Conservation (phyloP, 345 rosid genomes). For the Carallia pectinifolia region DNA sequence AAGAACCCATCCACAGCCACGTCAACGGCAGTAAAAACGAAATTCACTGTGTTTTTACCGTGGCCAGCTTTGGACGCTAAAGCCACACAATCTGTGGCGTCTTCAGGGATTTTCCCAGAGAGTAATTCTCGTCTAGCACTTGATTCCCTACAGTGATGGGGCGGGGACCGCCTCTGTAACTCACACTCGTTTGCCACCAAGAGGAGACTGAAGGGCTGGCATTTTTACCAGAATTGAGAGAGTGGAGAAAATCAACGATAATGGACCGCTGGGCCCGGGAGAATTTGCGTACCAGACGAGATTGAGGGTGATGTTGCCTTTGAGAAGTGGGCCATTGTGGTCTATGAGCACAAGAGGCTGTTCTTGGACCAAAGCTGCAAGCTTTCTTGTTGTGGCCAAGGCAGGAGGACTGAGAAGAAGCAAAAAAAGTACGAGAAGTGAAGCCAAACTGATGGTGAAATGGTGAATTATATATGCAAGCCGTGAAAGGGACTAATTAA, state of each 20-base stretch:
- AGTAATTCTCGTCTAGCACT: constrained; percentile 15
- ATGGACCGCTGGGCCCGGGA: constrained; percentile 18
- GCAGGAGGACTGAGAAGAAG: neutral
- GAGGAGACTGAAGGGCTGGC: constrained; percentile 9
- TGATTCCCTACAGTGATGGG: constrained; percentile 15
- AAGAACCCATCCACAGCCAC: constrained; percentile 28
- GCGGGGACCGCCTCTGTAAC: constrained; percentile 17
- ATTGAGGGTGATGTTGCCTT: constrained; percentile 17
- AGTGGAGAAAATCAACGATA: constrained; percentile 20
- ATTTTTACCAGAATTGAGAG: neutral
- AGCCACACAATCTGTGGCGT: neutral
- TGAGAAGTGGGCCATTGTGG: constrained; percentile 27
- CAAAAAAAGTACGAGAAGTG: constrained; percentile 5
- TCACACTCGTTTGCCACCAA: constrained; percentile 27
- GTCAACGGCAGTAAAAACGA: constrained; percentile 16
- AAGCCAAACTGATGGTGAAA: neutral
- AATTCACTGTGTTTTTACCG: constrained; percentile 1
- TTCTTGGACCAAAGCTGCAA: constrained; percentile 17
- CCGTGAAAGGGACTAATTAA: no score
- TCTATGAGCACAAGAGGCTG: constrained; percentile 20
- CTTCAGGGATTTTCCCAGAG: constrained; percentile 20
- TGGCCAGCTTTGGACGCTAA: constrained; percentile 13
- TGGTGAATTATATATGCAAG: neutral
- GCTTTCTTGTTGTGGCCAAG: constrained; percentile 30
- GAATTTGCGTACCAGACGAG: constrained; percentile 27